A percentile compares a stretch with the other conserved stretches of the same genome.
phyloP scores from a whole-genome alignment of 106 monocot species.

The Acorus calamus region DNA sequence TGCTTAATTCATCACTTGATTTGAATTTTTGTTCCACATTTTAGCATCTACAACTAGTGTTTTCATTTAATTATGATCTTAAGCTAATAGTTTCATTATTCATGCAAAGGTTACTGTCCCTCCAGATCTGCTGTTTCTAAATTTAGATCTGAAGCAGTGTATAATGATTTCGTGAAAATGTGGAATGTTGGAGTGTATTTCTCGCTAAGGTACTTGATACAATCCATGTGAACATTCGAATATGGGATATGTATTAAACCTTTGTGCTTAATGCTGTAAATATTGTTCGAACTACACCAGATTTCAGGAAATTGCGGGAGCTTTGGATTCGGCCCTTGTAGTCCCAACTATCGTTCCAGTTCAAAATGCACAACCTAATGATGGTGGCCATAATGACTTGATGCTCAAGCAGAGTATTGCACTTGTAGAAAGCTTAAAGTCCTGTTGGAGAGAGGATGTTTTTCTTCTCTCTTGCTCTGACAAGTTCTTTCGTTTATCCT shows the following conservation, averaged over 20 bases:
- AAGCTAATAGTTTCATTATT: not conserved
- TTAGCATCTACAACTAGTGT: too few relatives aligned
- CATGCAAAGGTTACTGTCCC: slow-evolving; percentile 52
- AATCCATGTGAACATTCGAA: not conserved
- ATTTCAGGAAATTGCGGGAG: slow-evolving; percentile 98
- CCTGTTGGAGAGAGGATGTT: slow-evolving; percentile 93
- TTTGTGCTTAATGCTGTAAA: not conserved
- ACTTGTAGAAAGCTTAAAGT: slow-evolving; percentile 69
- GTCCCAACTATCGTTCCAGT: slow-evolving; percentile 30
- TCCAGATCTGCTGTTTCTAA: slow-evolving; percentile 66
- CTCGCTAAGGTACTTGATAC: slow-evolving; percentile 55
- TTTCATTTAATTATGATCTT: too few relatives aligned
- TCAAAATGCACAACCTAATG: slow-evolving; percentile 21
- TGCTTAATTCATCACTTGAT: too few relatives aligned
- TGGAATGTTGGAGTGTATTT: slow-evolving; percentile 98
- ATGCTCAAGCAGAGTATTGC: slow-evolving; percentile 64
- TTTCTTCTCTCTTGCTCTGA: slow-evolving; percentile 72
- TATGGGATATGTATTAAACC: not conserved
- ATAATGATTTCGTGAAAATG: slow-evolving; percentile 67
- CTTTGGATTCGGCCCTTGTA: slow-evolving; percentile 65
- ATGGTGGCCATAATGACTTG: slow-evolving; percentile 25
- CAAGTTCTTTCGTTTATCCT: slow-evolving; percentile 80
- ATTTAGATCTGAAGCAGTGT: slow-evolving; percentile 61
- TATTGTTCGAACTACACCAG: slow-evolving; percentile 30
- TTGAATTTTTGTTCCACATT: too few relatives aligned